Percentiles rank a stretch among this genome's conserved stretches.
Conservation (phyloP, 495 filamentous ascomycete species). For the Patellaria atrata region DNA sequence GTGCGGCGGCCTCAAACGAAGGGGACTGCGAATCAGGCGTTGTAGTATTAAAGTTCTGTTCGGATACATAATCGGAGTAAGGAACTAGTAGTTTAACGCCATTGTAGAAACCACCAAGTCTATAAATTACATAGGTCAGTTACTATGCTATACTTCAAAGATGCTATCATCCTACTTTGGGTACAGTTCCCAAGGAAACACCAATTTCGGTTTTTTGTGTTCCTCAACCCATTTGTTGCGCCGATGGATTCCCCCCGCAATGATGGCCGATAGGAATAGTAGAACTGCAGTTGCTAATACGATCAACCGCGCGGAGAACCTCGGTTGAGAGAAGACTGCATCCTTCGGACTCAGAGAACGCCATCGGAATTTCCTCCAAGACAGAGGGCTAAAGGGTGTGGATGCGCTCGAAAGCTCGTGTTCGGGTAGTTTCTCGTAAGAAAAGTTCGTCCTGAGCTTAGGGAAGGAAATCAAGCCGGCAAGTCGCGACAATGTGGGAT, state of each 20-base stretch:
- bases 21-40: background rate
- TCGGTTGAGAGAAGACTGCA: constrained; percentile 15
- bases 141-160: background rate
- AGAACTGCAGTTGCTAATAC: constrained; percentile 15
- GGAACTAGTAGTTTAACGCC: constrained; percentile 24
- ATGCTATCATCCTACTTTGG: constrained; percentile 12
- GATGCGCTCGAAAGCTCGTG: constrained; percentile 21
- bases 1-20: no score
- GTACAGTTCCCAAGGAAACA: constrained; percentile 26
- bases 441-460: constrained; percentile 16
- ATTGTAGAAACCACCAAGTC: constrained; percentile 26
- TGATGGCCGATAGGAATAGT: constrained; percentile 17
- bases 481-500: no score
- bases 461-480: constrained; percentile 12
- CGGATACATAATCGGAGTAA: constrained; percentile 19
- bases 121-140: constrained; percentile 8
- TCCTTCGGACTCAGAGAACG: constrained; percentile 16
- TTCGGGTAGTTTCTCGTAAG: constrained; percentile 25
- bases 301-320: constrained; percentile 16
- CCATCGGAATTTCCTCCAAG: constrained; percentile 18
- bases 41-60: constrained; percentile 13
- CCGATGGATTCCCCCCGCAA: constrained; percentile 21
- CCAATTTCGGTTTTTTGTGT: constrained; percentile 7
- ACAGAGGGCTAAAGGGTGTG: constrained; percentile 17
- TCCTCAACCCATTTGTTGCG: constrained; percentile 6